Conservation (phyloP, 768 basidiomycete genomes). For the Pilatotrama ljubarskyi region DNA sequence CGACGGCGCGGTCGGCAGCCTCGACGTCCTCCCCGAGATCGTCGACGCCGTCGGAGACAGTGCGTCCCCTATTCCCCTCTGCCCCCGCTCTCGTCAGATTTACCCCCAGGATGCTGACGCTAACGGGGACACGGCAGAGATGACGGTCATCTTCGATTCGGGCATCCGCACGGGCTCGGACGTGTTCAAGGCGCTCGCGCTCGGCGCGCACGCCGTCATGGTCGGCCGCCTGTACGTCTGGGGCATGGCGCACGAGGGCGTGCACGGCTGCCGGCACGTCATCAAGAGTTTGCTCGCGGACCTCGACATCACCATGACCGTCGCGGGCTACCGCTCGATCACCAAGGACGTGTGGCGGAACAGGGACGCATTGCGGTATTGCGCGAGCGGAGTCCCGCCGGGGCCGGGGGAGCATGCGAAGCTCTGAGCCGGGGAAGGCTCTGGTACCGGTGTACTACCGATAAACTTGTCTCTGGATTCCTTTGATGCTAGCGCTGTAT, state of each 20-base stretch:
- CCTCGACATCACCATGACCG: slow-evolving; percentile 46
- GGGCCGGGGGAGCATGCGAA: slow-evolving; percentile 34
- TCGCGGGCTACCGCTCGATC: slow-evolving; percentile 41
- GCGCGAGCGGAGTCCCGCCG: slow-evolving; percentile 36
- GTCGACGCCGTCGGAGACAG: slow-evolving; percentile 52
- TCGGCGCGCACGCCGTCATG: slow-evolving; percentile 54
- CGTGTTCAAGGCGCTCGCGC: slow-evolving; percentile 56
- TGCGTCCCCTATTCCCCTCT: slow-evolving; percentile 24
- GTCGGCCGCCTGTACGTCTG: slow-evolving; percentile 52
- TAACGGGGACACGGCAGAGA: slow-evolving; percentile 36
- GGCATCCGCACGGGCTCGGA: slow-evolving; percentile 52
- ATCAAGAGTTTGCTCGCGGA: slow-evolving; percentile 52
- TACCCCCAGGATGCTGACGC: not conserved
- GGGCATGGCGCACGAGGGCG: slow-evolving; percentile 54
- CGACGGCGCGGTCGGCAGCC: slow-evolving; percentile 53
- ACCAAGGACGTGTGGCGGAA: slow-evolving; percentile 34
- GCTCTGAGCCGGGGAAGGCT: slow-evolving; percentile 22
- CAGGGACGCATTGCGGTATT: slow-evolving; percentile 36
- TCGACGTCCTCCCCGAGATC: slow-evolving; percentile 52
- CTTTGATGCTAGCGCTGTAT: not conserved
- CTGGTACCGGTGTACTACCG: no score
- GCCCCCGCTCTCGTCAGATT: not conserved
- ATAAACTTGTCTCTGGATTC: not conserved
- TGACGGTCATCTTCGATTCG: slow-evolving; percentile 55
- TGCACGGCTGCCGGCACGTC: slow-evolving; percentile 53